Evolutionary conservation across 148 eudicot species (phyloP), one percentile per base, ranked within the genome.

Genomic region (Talinum fruticosum): DNA sequence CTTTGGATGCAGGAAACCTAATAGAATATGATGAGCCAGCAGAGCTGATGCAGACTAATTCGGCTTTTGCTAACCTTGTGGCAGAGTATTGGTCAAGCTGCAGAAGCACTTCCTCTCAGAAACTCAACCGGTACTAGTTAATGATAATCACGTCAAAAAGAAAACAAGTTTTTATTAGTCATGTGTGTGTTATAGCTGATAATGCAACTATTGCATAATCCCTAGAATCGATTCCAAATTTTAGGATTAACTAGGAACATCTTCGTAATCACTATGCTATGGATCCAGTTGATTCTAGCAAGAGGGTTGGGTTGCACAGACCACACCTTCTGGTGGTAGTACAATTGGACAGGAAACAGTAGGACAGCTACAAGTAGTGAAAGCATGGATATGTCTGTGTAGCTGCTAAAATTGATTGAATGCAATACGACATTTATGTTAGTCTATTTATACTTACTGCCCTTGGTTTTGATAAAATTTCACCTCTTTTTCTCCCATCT

Each of bases 81-180:
- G 83, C 88, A 2, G 95, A 91, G 72, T 89, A 89, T 66, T 91
- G 89, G 90, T 82, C 89, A 28, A 90, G 92, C 77, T 83, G 86
- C 82, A 78, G 82, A 73, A 83, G 76, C 72, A 80, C 64, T 74
- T 81, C 86, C 41, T 3, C 12, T 45, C 35, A 82, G 77, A 73
- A 28, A 10, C 69, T 81, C 74, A 34, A 73, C 53, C 69, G 33
- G 10, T 35, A 75, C 13, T 37, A 41, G n/a, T 28, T 36, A 35
- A 35, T 35, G 23, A 67, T 5, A 67, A 67, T 19, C 71, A 34
- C n/a, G 10, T 4, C 36, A 29, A 65, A 62, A 2, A 62, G 66
- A 41, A 49, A 2, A 49, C 54, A 3, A 16, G 12, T 49, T 10
- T 49, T 49, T 49, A 49, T 13, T 12, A 49, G 54, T 12, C 16